A percentile compares a stretch with the other conserved stretches of the same genome.
phyloP scores from a whole-genome alignment of 768 basidiomycete species.

The Auricularia sp. region DNA sequence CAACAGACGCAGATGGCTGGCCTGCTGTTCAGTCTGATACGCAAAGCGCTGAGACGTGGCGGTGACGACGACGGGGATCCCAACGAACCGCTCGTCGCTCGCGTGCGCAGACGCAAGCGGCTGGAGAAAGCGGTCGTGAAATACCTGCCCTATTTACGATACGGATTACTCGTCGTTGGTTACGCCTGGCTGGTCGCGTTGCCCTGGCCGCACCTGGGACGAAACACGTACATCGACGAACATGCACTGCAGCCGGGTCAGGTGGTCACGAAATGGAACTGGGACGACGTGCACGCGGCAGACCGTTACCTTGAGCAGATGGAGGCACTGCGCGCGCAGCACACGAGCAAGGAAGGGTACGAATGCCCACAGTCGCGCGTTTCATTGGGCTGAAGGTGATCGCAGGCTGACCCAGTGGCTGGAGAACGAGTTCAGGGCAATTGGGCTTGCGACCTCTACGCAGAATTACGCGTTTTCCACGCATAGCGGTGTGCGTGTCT shows the following conservation, averaged over 20 bases:
- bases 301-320: slow-evolving; percentile 70
- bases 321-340: slow-evolving; percentile 48
- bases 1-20: too few relatives aligned
- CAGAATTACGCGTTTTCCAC: slow-evolving; percentile 57
- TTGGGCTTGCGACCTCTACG: slow-evolving; percentile 60
- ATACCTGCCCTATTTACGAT: slow-evolving; percentile 19
- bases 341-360: slow-evolving; percentile 65
- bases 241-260: slow-evolving; percentile 92
- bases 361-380: slow-evolving; percentile 17
- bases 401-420: slow-evolving; percentile 58
- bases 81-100: background rate
- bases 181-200: slow-evolving; percentile 78
- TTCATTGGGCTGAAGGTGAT: background rate
- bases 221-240: slow-evolving; percentile 80
- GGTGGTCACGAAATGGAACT: slow-evolving; percentile 88
- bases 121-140: background rate
- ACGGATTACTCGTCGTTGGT: slow-evolving; percentile 49
- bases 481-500: slow-evolving; percentile 36
- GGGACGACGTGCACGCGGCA: slow-evolving; percentile 81
- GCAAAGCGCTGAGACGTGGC: background rate
- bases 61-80: background rate
- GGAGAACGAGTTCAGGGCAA: slow-evolving; percentile 52
- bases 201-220: slow-evolving; percentile 54
- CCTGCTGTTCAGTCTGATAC: background rate
- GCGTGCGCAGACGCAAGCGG: background rate